A percentile compares a stretch with the other conserved stretches of the same genome.
phyloP scores from a whole-genome alignment of 768 basidiomycete species.

The Pleurotus cornucopiae region DNA sequence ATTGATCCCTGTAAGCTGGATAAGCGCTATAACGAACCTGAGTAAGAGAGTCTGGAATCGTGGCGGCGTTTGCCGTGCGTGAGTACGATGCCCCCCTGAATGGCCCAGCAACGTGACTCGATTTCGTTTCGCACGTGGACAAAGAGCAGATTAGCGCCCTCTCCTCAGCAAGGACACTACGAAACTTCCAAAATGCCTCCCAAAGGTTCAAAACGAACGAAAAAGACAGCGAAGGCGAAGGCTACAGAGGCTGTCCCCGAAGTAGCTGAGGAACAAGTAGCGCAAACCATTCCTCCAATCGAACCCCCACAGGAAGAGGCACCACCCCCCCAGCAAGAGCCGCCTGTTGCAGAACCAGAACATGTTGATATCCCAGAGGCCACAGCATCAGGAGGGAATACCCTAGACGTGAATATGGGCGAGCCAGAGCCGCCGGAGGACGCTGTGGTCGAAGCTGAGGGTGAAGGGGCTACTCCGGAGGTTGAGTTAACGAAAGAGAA shows the following conservation, averaged over 20 bases:
- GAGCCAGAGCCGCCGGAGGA: background rate
- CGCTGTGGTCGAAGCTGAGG: conserved; percentile 14
- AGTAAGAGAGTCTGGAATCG: too few relatives aligned
- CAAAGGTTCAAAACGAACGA: background rate
- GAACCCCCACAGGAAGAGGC: background rate
- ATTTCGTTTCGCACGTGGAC: too few relatives aligned
- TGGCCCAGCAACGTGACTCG: too few relatives aligned
- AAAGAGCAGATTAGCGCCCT: too few relatives aligned
- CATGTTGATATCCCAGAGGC: background rate
- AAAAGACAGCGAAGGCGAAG: background rate
- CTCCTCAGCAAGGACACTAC: too few relatives aligned
- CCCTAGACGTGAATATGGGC: background rate
- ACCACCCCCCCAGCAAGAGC: background rate
- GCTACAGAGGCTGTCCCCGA: background rate
- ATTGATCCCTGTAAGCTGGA: too few relatives aligned
- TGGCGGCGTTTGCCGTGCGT: too few relatives aligned
- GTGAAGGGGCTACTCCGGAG: conserved; percentile 18
- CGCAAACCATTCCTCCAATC: background rate
- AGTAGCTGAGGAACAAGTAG: too few relatives aligned
- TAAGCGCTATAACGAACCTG: too few relatives aligned
- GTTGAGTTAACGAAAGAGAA: conserved; percentile 14
- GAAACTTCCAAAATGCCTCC: background rate
- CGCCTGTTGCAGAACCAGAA: background rate
- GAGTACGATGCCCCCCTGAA: too few relatives aligned
- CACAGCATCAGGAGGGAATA: background rate